Conservation (phyloP, 139 green algal species). For the Coelastrella sp. region DNA sequence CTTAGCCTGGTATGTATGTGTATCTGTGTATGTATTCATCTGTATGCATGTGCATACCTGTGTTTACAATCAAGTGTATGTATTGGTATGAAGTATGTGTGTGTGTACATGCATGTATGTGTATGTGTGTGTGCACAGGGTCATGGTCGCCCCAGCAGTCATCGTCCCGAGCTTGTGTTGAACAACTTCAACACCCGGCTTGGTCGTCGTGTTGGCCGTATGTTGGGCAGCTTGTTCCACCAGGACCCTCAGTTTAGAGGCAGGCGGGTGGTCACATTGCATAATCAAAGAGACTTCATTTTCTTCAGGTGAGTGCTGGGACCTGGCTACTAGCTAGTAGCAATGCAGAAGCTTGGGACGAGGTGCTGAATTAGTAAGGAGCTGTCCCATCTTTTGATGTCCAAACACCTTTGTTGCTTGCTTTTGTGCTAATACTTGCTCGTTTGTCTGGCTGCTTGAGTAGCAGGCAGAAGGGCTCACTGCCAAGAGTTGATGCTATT, state of each 20-base stretch:
- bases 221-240: conserved; percentile 94
- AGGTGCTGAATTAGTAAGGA: too few species aligned
- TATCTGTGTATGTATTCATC: not conserved
- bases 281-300: conserved; percentile 99
- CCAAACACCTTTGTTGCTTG: too few species aligned
- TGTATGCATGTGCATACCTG: not conserved
- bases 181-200: conserved; percentile 95
- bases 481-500: too few species aligned
- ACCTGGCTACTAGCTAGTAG: too few species aligned
- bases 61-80: not conserved
- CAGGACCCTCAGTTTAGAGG: conserved; percentile 94
- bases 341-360: not conserved
- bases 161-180: conserved; percentile 94
- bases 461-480: too few species aligned
- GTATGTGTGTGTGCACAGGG: conserved; percentile 48
- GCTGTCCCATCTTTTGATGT: too few species aligned
- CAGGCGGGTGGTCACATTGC: conserved; percentile 94
- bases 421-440: too few species aligned
- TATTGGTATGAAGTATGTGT: not conserved
- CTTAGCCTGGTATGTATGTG: too few species aligned
- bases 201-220: conserved; percentile 85
- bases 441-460: too few species aligned
- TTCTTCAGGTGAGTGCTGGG: conserved; percentile 88
- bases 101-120: not conserved
- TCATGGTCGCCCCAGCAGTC: conserved; percentile 81